Evolutionary conservation across 139 green algal species (phyloP), one percentile per base, ranked within the genome.

Genomic region (Pedinophyceae sp.): DNA sequence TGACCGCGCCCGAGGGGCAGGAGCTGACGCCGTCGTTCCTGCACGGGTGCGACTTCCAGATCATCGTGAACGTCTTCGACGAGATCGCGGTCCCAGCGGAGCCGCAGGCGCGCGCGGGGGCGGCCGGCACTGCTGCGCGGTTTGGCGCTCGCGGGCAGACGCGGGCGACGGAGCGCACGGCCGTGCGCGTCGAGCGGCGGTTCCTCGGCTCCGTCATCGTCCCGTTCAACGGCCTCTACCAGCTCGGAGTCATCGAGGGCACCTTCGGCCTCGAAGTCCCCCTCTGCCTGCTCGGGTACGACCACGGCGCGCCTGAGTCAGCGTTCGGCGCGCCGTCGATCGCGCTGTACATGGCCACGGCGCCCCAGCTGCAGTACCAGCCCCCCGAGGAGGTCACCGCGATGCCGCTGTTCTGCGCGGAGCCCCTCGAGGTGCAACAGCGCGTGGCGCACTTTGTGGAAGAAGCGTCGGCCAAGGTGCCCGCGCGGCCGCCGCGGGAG

Each of bases 181-280:
- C 13, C 10, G 34, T 43, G 34, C 7, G 10, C 7, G 7, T 43
- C 10, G 34, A 43, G 34, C 49, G 23, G 3, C 49, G 29, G 20
- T 55, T 55, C 23, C 23, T 55, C 4, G 49, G 49, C 4, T 34
- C 18, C 4, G n/a, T 55, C 49, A 5, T 22, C 49, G 23, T 55
- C 49, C 20, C 49, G 4, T 27, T 55, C 49, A n/a, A 20, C 4
- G 4, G 20, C 24, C 5, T 55, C 24, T 55, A 38, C 20, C n/a
- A 29, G 24, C 20, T 5, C 22, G 49, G 49, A 20, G 22, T 23
- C 16, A 4, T 55, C 4, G 20, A 55, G 49, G 49, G 49, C 20
- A n/a, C 29, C 49, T 18, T 55, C 20, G 20, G 24, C 19, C 5
- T 55, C 20, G 49, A 55, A 4, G 19, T 22, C 24, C 49, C 49